phyloP scores from a whole-genome alignment of 139 green algal species.

The Asterochloris erici region DNA sequence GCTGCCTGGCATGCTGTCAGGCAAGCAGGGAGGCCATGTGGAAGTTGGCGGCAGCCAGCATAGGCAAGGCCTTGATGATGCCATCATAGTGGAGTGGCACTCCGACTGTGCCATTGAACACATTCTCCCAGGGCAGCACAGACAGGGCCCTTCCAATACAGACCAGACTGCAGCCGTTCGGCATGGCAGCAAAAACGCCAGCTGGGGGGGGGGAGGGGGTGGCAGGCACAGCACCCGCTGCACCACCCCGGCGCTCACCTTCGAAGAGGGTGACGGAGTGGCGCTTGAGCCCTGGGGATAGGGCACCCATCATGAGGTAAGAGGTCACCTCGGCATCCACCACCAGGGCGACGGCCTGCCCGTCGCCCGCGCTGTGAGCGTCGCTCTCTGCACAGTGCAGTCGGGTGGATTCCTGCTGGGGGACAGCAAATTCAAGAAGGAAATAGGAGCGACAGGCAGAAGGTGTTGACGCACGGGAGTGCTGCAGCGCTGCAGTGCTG shows the following conservation, averaged over 20 bases:
- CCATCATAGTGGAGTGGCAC: too few relatives aligned
- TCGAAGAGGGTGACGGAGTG: slow-evolving; percentile 37
- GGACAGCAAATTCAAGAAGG: background rate
- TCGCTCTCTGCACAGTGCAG: too few relatives aligned
- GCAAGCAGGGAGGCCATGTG: too few relatives aligned
- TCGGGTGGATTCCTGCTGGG: too few relatives aligned
- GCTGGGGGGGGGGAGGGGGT: slow-evolving; percentile 15
- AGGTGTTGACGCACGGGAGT: background rate
- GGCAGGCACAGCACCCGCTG: background rate
- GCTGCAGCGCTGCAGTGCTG: background rate
- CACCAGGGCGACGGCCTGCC: slow-evolving; percentile 70
- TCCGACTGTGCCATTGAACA: too few relatives aligned
- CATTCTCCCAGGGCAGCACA: too few relatives aligned
- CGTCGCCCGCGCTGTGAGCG: slow-evolving; percentile 3
- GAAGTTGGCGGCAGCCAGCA: too few relatives aligned
- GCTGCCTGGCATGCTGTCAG: too few relatives aligned
- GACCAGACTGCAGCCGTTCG: too few relatives aligned
- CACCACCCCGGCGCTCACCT: background rate
- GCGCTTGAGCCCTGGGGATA: slow-evolving; percentile 42
- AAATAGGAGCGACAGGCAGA: background rate
- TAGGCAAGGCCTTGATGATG: too few relatives aligned
- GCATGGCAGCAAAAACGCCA: slow-evolving; percentile 6
- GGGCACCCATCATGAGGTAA: slow-evolving; percentile 70
- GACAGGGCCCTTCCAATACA: too few relatives aligned
- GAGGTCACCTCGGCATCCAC: slow-evolving; percentile 85